A percentile compares a stretch with the other conserved stretches of the same genome.
Evolutionary conservation across 345 rosid species (phyloP).

Genomic region (Linum trigynum): DNA sequence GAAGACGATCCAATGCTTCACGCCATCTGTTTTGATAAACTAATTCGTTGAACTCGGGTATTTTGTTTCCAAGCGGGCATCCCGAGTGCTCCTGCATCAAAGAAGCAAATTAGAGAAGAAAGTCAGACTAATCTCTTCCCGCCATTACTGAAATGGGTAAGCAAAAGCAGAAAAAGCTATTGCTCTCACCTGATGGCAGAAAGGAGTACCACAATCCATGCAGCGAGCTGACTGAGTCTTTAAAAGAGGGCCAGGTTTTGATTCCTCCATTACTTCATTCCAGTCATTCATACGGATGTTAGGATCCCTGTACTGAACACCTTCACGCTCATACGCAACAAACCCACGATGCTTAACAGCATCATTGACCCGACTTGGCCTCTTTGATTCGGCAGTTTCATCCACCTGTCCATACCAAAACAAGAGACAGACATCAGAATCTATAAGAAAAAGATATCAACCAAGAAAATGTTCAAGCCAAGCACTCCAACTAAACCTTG

Average conservation of each 20-base stretch:
- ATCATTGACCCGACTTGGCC: constrained; percentile 54
- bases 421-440: neutral
- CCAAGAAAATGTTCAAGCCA: neutral
- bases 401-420: constrained; percentile 14
- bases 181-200: constrained; percentile 81
- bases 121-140: neutral
- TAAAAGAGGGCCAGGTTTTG: constrained; percentile 73
- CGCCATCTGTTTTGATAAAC: constrained; percentile 98
- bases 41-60: constrained; percentile 95
- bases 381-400: constrained; percentile 29
- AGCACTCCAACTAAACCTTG: neutral
- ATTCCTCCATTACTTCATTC: constrained; percentile 83
- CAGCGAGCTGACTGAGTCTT: constrained; percentile 97
- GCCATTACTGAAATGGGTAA: neutral
- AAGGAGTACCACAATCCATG: constrained; percentile 99
- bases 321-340: constrained; percentile 85
- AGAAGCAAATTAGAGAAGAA: neutral
- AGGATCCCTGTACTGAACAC: constrained; percentile 84
- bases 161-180: neutral
- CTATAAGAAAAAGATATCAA: constrained; percentile 18
- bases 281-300: constrained; percentile 75
- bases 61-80: constrained; percentile 97
- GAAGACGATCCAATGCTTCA: constrained; percentile 89
- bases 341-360: constrained; percentile 85
- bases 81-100: constrained; percentile 81